Base-by-base conservation (phyloP, 1,284 basidiomycete species). In the Tylopilus orsonianus region DNA sequence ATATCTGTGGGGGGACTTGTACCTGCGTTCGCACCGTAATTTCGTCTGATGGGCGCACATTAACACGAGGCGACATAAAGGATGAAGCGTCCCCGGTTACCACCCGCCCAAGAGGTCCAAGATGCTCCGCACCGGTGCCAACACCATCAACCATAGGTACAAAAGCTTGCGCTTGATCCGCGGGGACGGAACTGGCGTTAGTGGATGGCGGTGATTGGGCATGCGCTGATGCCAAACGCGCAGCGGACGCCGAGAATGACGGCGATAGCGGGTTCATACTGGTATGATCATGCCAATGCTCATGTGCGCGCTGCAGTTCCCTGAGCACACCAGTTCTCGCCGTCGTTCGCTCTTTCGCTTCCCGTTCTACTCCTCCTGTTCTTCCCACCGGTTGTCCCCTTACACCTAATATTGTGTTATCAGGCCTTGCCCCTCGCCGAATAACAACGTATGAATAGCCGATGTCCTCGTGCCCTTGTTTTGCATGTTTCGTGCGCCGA, bases 381-480 rank as follows among this genome's bases (percentile, higher is more conserved):
- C 90, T 79, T 45, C 90, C 90, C 38, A 81, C 68, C 0, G 44
- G 44, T 16, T 19, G 48, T 29, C 30, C 47, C 8, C 23, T 65
- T 71, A 34, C 57, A 55, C 24, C 66, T 36, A 54, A 61, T 46
- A 14, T 66, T 54, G 52, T 63, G 35, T 38, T 46, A 35, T 61
- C 52, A 42, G 85, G 94, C 44, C 95, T 77, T 20, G 71, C 54
- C 1, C 95, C 96, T 33, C 93, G 79, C 26, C 84, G 83, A 44
- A 99, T 79, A 23, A 95, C 87, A 33, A 98, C 83, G 65, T 99
- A 99, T 16, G 92, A 92, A 65, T 94, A 97, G 24, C 81, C 83
- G 30, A 85, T 80, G 56, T 93, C 87, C 69, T 96, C 93, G 59
- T 96, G 90, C 2, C 90, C 91, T 30, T 79, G 69, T 26, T 80